Base-by-base conservation (phyloP, 1,284 basidiomycete species). In the Boletus holoroseus region DNA sequence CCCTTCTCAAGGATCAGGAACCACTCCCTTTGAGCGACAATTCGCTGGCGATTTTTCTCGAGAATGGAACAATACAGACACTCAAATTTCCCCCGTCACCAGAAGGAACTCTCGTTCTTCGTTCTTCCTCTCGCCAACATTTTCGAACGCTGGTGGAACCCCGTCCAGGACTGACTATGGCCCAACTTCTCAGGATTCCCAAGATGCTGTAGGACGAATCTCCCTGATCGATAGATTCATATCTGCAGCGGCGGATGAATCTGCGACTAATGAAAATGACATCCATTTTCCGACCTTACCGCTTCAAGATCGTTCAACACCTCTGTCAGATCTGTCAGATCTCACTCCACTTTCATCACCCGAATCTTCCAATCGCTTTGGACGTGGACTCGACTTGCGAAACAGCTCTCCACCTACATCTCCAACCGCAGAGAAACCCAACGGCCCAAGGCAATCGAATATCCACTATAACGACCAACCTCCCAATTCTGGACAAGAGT, bases 261-360 rank as follows among this genome's bases (percentile, higher is more conserved):
- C 53, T 20, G 15, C 16, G 24, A 38, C 16, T 18, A 44, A 47
- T 6, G 47, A 45, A 37, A 37, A 31, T 26, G 28, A 22, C 8
- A 28, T 15, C 7, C 22, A 36, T 31, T 42, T 38, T 38, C 34
- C 43, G 39, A 46, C 27, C 0, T 35, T 43, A 37, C 7, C 54
- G 43, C 47, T 36, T 49, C 53, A 42, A 35, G 49, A 47, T 18
- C 53, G 43, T 39, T 57, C 55, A 15, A 58, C 56, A 5, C 57
- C 64, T 30, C 9, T 63, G 3, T 67, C 68, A 8, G 54, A 58
- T 50, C 37, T 64, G 35, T 66, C 64, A 7, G 57, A 62, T 44
- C 68, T 66, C 26, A 68, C 64, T 7, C 51, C 64, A 7, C 47
- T 66, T 34, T 63, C 64, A 42, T 69, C 66, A 53, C 54, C 56